A percentile compares a stretch with the other conserved stretches of the same genome.
Conservation (phyloP, 2,329 filamentous ascomycete genomes). For the Nigrospora sphaerica region DNA sequence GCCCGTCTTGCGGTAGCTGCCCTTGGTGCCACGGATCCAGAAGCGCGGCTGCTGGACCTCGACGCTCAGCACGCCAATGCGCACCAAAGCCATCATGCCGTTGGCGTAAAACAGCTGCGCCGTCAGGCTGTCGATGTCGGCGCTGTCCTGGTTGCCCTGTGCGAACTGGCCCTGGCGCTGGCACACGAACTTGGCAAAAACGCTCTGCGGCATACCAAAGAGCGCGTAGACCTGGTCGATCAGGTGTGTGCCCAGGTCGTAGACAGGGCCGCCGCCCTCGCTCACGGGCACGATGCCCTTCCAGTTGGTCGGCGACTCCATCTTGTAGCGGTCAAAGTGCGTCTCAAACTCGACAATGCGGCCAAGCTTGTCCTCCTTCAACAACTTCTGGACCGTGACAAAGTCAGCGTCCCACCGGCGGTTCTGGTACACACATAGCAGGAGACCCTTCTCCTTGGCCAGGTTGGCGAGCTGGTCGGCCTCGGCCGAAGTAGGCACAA, state of each 20-base stretch:
- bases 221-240: conserved; percentile 67
- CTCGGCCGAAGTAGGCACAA: conserved; percentile 64
- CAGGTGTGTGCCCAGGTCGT: conserved; percentile 70
- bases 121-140: conserved; percentile 51
- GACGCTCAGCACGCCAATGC: conserved; percentile 61
- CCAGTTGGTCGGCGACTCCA: conserved; percentile 55
- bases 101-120: conserved; percentile 60
- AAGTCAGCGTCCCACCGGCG: conserved; percentile 75
- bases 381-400: conserved; percentile 57
- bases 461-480: conserved; percentile 55
- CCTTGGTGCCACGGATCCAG: conserved; percentile 70
- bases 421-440: conserved; percentile 69
- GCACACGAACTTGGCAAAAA: conserved; percentile 62
- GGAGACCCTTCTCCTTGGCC: conserved; percentile 39
- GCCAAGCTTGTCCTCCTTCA: conserved; percentile 54
- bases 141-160: conserved; percentile 24
- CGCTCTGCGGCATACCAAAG: conserved; percentile 60
- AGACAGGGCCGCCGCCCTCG: conserved; percentile 61
- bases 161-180: conserved; percentile 45
- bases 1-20: conserved; percentile 64
- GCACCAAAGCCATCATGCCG: conserved; percentile 60
- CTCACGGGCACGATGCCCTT: conserved; percentile 54
- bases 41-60: conserved; percentile 66
- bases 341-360: conserved; percentile 72
- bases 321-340: conserved; percentile 71